Conservation (phyloP, 202 grass and related monocot species). For the Panicum hallii region DNA sequence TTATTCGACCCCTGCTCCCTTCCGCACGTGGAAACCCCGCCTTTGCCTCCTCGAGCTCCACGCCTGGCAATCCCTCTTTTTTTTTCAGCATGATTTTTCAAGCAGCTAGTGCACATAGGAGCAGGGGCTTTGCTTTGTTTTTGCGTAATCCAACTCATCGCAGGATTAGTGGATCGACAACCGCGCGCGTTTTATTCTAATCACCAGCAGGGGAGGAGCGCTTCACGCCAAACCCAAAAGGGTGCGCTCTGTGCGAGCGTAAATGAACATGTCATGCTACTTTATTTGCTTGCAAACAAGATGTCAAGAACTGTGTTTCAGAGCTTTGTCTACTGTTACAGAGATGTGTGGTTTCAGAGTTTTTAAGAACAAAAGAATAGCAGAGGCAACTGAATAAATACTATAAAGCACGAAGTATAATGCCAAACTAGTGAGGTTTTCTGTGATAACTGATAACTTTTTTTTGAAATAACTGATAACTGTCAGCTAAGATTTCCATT, state of each 20-base stretch:
- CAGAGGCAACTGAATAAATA: neutral
- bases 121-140: neutral
- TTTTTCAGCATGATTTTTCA: constrained; percentile 34
- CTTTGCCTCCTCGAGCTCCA: constrained; percentile 49
- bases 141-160: constrained; percentile 16
- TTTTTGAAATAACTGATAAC: neutral
- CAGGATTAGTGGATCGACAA: constrained; percentile 46
- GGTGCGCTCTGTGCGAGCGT: too few species aligned
- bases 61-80: constrained; percentile 4
- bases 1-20: constrained; percentile 17
- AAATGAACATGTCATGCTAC: neutral
- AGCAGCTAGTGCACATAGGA: neutral
- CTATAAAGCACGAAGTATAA: neutral
- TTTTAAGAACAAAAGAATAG: neutral
- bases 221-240: constrained; percentile 7
- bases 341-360: neutral
- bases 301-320: neutral
- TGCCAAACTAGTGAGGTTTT: neutral
- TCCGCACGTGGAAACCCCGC: constrained; percentile 55
- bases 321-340: neutral
- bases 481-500: too few species aligned
- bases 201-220: neutral
- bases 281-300: neutral
- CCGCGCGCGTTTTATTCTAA: constrained; percentile 32
- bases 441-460: neutral